A percentile compares a stretch with the other conserved stretches of the same genome.
These are phyloP conservation scores for Sporisorium graminicola DNA, from an alignment of 1,284 basidiomycete genomes.

Conservation along the genomic window DNA sequence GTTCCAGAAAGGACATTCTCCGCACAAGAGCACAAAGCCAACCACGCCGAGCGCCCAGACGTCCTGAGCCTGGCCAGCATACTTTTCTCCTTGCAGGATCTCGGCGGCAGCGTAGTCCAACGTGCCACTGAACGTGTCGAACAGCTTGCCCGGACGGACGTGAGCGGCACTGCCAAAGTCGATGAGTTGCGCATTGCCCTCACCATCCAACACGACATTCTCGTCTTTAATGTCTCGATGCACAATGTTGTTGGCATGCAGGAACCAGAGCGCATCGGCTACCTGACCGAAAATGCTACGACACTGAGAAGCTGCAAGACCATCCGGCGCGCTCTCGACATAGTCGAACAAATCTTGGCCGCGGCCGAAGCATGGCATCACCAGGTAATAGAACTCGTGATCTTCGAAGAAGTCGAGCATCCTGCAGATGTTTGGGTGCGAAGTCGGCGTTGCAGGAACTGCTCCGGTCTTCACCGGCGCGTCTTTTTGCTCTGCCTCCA, in stretches of 20 bases:
- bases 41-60: slow-evolving; percentile 99
- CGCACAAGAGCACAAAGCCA: slow-evolving; percentile 92
- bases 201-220: slow-evolving; percentile 79
- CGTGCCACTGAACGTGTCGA: slow-evolving; percentile 97
- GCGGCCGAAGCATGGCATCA: slow-evolving; percentile 73
- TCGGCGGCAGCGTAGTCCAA: slow-evolving; percentile 89
- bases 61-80: slow-evolving; percentile 95
- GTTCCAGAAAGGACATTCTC: slow-evolving; percentile 86
- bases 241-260: slow-evolving; percentile 92
- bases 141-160: slow-evolving; percentile 86
- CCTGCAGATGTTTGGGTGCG: slow-evolving; percentile 90
- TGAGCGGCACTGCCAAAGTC: slow-evolving; percentile 82
- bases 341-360: slow-evolving; percentile 90
- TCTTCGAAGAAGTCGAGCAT: slow-evolving; percentile 98
- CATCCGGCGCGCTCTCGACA: slow-evolving; percentile 88
- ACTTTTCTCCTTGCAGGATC: slow-evolving; percentile 92
- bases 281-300: slow-evolving; percentile 92
- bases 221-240: slow-evolving; percentile 99
- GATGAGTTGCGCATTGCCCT: slow-evolving; percentile 82
- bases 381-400: slow-evolving; percentile 92
- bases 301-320: slow-evolving; percentile 81
- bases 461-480: neutral
- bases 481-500: slow-evolving; percentile 25
- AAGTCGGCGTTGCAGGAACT: slow-evolving; percentile 6
- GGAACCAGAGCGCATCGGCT: slow-evolving; percentile 88